phyloP scores from a whole-genome alignment of 495 filamentous ascomycete species.

The Copromyces sp. region DNA sequence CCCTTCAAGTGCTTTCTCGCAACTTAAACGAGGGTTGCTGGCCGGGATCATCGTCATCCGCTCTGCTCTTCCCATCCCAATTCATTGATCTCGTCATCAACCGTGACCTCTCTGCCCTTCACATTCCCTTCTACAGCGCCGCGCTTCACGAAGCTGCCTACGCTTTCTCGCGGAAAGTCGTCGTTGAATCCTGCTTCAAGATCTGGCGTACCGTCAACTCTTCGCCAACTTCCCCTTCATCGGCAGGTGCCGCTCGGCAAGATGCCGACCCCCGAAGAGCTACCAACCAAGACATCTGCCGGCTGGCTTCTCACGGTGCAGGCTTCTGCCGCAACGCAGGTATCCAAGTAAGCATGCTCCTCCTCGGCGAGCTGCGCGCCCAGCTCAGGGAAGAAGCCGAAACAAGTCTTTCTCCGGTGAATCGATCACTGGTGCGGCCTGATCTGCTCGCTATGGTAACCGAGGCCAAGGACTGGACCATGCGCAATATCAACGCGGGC shows the following conservation, averaged over 20 bases:
- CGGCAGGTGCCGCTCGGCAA: slow-evolving; percentile 6
- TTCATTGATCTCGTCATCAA: slow-evolving; percentile 39
- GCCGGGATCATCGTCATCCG: not conserved
- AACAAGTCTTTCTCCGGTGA: not conserved
- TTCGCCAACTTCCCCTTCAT: not conserved
- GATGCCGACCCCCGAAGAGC: slow-evolving; percentile 5
- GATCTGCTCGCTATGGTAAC: slow-evolving; percentile 40
- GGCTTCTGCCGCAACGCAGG: slow-evolving; percentile 32
- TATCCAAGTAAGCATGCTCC: slow-evolving; percentile 32
- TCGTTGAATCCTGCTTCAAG: slow-evolving; percentile 41
- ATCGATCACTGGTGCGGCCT: slow-evolving; percentile 22
- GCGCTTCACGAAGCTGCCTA: slow-evolving; percentile 31
- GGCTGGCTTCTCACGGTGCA: slow-evolving; percentile 27
- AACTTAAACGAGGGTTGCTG: slow-evolving; percentile 5
- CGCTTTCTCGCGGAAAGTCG: slow-evolving; percentile 39
- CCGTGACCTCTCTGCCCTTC: slow-evolving; percentile 37
- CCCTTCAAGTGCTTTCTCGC: slow-evolving; percentile 19
- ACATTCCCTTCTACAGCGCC: slow-evolving; percentile 35
- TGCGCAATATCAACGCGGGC: slow-evolving; percentile 35
- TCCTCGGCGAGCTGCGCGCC: slow-evolving; percentile 37
- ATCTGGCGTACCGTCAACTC: slow-evolving; percentile 37
- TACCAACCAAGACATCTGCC: slow-evolving; percentile 9
- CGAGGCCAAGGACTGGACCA: slow-evolving; percentile 34
- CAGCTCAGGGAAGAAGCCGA: slow-evolving; percentile 42
- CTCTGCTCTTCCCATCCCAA: slow-evolving; percentile 15